Base-by-base conservation (phyloP, 1,284 basidiomycete species). In the Taiwanofungus camphoratus region DNA sequence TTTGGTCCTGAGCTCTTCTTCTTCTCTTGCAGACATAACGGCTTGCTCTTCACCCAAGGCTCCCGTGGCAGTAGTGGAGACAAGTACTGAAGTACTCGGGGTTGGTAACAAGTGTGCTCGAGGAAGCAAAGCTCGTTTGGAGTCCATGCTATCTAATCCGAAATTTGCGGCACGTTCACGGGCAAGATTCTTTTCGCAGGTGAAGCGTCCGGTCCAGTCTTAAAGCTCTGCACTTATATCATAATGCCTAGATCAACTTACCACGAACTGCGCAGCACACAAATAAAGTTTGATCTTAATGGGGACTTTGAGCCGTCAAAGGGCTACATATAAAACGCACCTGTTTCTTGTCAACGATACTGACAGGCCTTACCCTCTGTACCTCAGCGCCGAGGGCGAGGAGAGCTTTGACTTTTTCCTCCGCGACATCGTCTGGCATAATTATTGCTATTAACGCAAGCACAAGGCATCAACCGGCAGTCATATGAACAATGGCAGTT, bases 331-430 rank as follows among this genome's bases (percentile, higher is more conserved):
- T 13, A 35, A 36, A 26, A 27, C 36, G 69, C 49, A 88, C 92
- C 75, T 96, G 93, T 59, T 92, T 92, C 64, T 92, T 89, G 66
- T 96, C 92, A 4, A 96, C 84, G 44, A 95, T 94, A 53, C 91
- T 93, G 1, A 89, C 87, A 3, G 90, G 90, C 29, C 87, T 70
- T 19, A 93, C 89, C 38, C 85, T 77, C 57, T 92, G 86, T 2
- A 99, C 87, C 19, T 81, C 71, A 0, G 95, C 94, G 3, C 94
- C 95, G 0, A 98, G 79, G 1, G 87, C 82, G 41, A 79, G 71
- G 11, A 99, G 69, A 0, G 92, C 82, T 52, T 88, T 82, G 1
- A 87, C 83, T 60, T 98, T 98, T 62, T 99, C 95, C 39, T 82
- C 74, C 0, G 94, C 90, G 4, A 98, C 87, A 60, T 95, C 92